Percentiles rank a stretch among this genome's conserved stretches.
These are phyloP conservation scores for Tricholoma furcatifolium DNA, from an alignment of 768 basidiomycete genomes.

Conservation along the genomic window DNA sequence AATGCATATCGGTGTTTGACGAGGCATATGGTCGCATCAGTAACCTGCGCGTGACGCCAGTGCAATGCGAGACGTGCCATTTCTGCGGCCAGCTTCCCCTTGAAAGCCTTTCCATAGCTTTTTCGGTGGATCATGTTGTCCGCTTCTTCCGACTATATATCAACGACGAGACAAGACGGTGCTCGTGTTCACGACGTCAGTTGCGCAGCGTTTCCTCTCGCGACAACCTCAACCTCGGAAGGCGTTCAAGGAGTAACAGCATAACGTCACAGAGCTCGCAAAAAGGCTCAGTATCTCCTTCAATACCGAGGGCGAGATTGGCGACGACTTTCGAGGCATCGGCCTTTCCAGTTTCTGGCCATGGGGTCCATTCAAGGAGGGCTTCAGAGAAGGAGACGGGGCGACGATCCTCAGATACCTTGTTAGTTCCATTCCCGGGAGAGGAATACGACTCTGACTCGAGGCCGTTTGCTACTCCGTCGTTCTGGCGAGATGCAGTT, in stretches of 20 bases:
- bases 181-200: constrained; percentile 59
- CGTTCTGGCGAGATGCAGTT: constrained; percentile 60
- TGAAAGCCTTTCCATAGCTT: constrained; percentile 64
- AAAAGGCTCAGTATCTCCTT: constrained; percentile 43
- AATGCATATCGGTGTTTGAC: constrained; percentile 62
- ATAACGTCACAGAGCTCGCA: constrained; percentile 38
- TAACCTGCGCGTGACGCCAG: constrained; percentile 58
- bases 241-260: constrained; percentile 66
- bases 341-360: constrained; percentile 77
- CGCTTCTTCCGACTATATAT: constrained; percentile 64
- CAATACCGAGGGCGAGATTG: constrained; percentile 46
- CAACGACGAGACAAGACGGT: constrained; percentile 57
- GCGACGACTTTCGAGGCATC: constrained; percentile 48
- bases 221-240: constrained; percentile 44
- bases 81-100: constrained; percentile 68
- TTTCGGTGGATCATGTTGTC: constrained; percentile 65
- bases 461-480: constrained; percentile 34
- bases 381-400: constrained; percentile 65
- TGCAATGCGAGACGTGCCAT: constrained; percentile 56
- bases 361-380: constrained; percentile 74
- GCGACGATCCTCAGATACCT: constrained; percentile 47
- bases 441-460: constrained; percentile 41
- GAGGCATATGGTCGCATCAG: constrained; percentile 57
- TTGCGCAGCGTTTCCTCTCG: constrained; percentile 44
- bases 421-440: constrained; percentile 42